These are phyloP conservation scores for Leonotis leonurus DNA, from an alignment of 257 asterid genomes.

Conservation along the genomic window DNA sequence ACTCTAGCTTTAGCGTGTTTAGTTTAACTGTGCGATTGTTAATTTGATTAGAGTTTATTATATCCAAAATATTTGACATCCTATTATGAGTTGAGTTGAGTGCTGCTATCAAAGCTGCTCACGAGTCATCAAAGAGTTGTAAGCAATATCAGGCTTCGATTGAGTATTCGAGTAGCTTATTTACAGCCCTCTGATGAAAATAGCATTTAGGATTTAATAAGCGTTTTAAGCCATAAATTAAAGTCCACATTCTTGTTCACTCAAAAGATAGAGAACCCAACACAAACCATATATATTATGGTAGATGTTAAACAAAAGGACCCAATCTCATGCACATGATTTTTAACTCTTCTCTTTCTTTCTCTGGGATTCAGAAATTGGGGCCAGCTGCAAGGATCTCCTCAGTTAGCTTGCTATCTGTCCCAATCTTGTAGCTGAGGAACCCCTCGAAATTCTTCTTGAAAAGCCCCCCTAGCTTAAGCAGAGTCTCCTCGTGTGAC, in stretches of 20 bases:
- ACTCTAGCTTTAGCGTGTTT: too few species aligned
- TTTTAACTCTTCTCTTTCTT: not conserved
- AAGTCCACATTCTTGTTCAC: not conserved
- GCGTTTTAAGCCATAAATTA: not conserved
- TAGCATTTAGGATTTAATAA: not conserved
- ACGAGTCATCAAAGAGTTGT: too few species aligned
- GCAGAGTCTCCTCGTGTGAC: conserved; percentile 54
- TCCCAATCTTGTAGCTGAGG: conserved; percentile 58
- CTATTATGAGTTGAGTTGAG: too few species aligned
- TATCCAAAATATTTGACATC: too few species aligned
- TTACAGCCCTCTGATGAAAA: not conserved
- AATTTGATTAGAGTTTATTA: too few species aligned
- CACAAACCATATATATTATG: not conserved
- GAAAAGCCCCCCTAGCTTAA: conserved; percentile 75
- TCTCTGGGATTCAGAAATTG: conserved; percentile 35
- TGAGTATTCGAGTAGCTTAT: not conserved
- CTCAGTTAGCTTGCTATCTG: conserved; percentile 54
- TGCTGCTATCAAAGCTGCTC: too few species aligned
- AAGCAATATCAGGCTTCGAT: not conserved
- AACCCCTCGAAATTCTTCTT: conserved; percentile 79
- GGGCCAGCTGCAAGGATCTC: conserved; percentile 89
- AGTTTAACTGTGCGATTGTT: too few species aligned
- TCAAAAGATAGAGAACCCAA: not conserved
- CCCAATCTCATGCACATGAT: not conserved
- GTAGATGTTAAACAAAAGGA: not conserved